phyloP scores from a whole-genome alignment of 768 basidiomycete genomes.

The Rhodotorula toruloides region DNA sequence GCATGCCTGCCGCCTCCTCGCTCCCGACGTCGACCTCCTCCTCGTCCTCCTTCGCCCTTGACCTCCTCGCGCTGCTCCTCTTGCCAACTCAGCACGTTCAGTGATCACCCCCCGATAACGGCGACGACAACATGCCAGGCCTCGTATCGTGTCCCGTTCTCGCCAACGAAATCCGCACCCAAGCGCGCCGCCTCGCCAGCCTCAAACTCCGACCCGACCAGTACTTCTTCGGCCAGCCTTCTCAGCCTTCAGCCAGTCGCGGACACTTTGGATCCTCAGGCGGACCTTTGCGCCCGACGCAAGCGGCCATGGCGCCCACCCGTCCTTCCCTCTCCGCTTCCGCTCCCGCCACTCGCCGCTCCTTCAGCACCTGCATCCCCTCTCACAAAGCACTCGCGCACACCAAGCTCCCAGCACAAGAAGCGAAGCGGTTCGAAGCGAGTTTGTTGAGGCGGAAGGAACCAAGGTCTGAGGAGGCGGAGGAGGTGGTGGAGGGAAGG shows the following conservation, averaged over 20 bases:
- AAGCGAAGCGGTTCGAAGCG: neutral
- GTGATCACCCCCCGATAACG: neutral
- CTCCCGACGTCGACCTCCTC: neutral
- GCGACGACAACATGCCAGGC: neutral
- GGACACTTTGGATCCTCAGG: no score
- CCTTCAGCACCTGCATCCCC: neutral
- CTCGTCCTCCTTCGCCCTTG: no score
- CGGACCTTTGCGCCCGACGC: no score
- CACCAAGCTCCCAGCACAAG: neutral
- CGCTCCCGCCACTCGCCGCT: no score
- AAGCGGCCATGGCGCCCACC: no score
- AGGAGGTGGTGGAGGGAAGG: neutral
- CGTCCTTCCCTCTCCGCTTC: no score
- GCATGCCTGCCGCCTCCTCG: no score
- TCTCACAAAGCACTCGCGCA: neutral
- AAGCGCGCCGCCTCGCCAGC: neutral
- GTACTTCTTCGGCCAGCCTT: neutral
- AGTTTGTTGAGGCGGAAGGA: no score
- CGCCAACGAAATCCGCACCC: neutral
- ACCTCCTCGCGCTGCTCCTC: neutral
- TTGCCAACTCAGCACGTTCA: constrained; percentile 3
- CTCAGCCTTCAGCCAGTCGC: neutral
- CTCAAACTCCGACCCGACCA: neutral
- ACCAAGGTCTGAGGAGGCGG: neutral
- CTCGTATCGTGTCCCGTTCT: neutral